phyloP scores from a whole-genome alignment of 495 filamentous ascomycete species.

The Penicillium odoratum region DNA sequence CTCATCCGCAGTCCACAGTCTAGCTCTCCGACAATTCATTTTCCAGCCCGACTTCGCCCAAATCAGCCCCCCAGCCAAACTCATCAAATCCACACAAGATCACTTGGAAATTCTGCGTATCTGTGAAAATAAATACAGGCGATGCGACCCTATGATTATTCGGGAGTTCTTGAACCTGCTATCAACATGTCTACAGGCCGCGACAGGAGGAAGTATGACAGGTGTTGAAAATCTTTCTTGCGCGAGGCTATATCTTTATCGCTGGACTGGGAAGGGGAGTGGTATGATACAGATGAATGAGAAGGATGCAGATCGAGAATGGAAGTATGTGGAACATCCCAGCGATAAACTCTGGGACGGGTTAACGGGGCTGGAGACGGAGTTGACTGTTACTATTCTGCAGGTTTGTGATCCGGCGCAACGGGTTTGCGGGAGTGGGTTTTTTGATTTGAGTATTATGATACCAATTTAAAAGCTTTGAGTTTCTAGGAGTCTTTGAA shows the following conservation, averaged over 20 bases:
- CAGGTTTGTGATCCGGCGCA: neutral
- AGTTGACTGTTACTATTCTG: neutral
- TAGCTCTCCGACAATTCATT: slow-evolving; percentile 1
- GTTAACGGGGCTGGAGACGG: neutral
- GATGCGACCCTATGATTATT: neutral
- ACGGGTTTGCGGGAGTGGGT: neutral
- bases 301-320: neutral
- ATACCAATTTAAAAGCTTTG: neutral
- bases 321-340: neutral
- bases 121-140: neutral
- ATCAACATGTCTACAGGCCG: neutral
- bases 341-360: neutral
- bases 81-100: neutral
- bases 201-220: neutral
- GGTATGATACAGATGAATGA: neutral
- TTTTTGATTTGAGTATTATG: slow-evolving; percentile 6
- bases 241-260: neutral
- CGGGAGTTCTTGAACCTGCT: neutral
- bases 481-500: neutral
- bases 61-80: neutral
- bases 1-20: neutral
- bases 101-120: neutral
- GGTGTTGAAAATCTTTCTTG: neutral
- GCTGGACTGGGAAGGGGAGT: neutral
- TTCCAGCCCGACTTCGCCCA: neutral